Conservation (phyloP, 306 rosid genomes). For the Cyclanthera cordifolia region DNA sequence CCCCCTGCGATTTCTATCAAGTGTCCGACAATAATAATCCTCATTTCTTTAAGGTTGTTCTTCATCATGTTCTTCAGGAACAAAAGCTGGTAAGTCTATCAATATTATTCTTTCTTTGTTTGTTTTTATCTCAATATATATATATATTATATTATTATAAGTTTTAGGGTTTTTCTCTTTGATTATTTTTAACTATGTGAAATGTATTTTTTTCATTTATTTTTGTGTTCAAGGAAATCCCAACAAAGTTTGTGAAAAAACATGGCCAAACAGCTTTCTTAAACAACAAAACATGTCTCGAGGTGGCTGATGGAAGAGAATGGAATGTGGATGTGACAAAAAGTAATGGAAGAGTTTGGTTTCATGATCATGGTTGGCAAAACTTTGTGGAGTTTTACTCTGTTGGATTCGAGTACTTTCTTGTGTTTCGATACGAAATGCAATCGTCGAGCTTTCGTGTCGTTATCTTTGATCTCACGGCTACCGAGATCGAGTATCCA, state of each 20-base stretch:
- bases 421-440: slow-evolving; percentile 9
- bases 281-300: neutral
- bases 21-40: neutral
- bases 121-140: too few species aligned
- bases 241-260: slow-evolving; percentile 5
- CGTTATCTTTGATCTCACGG: neutral
- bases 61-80: neutral
- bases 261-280: neutral
- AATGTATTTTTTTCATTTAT: neutral
- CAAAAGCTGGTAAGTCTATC: neutral
- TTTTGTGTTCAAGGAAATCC: slow-evolving; percentile 14
- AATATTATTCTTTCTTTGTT: neutral
- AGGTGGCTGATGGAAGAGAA: slow-evolving; percentile 5
- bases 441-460: neutral
- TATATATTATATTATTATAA: too few species aligned
- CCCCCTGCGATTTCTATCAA: too few species aligned
- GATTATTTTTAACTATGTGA: neutral
- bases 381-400: neutral
- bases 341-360: neutral
- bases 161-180: neutral
- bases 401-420: neutral
- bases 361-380: slow-evolving; percentile 10
- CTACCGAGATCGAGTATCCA: neutral
- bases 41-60: neutral
- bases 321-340: slow-evolving; percentile 9